Percentiles rank a stretch among this genome's conserved stretches.
Evolutionary conservation across 2,329 filamentous ascomycete species (phyloP).

Genomic region (Xylariaceae sp.): DNA sequence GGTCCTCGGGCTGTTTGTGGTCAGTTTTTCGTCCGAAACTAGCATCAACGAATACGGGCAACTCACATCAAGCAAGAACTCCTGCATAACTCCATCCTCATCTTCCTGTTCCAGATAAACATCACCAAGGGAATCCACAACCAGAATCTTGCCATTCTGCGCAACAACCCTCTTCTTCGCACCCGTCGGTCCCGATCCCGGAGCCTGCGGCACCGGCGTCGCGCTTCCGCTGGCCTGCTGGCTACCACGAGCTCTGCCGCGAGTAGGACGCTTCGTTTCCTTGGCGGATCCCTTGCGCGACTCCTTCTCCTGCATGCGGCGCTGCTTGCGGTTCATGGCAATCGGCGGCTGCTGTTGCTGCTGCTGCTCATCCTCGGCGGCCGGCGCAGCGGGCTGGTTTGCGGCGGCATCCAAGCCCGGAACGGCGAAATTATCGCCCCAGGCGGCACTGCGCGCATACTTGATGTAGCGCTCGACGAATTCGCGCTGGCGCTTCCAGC

Average conservation of each 20-base stretch:
- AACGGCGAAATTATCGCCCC: constrained; percentile 75
- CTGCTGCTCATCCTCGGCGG: constrained; percentile 42
- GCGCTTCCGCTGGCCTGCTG: constrained; percentile 41
- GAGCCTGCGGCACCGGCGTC: constrained; percentile 50
- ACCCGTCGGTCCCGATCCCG: constrained; percentile 58
- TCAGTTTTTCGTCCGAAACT: constrained; percentile 9
- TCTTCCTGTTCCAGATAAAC: constrained; percentile 93
- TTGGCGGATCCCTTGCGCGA: constrained; percentile 63
- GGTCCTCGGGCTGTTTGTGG: constrained; percentile 62
- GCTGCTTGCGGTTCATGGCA: constrained; percentile 76
- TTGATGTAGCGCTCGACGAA: constrained; percentile 90
- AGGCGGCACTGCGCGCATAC: constrained; percentile 80
- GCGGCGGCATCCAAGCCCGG: constrained; percentile 56
- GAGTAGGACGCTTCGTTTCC: constrained; percentile 43
- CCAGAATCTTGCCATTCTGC: constrained; percentile 89
- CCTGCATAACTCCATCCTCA: constrained; percentile 75
- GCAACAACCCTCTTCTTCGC: constrained; percentile 82
- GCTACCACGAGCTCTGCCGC: constrained; percentile 32
- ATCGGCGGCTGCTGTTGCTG: constrained; percentile 36
- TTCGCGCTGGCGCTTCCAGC: constrained; percentile 83
- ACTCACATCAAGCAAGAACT: constrained; percentile 82
- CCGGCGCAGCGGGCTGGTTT: constrained; percentile 37
- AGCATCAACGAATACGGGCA: neutral
- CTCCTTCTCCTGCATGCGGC: constrained; percentile 82
- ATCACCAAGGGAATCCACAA: constrained; percentile 87